Evolutionary conservation across 331 rosid species (phyloP).

Genomic region (Erythrophleum ivorense): DNA sequence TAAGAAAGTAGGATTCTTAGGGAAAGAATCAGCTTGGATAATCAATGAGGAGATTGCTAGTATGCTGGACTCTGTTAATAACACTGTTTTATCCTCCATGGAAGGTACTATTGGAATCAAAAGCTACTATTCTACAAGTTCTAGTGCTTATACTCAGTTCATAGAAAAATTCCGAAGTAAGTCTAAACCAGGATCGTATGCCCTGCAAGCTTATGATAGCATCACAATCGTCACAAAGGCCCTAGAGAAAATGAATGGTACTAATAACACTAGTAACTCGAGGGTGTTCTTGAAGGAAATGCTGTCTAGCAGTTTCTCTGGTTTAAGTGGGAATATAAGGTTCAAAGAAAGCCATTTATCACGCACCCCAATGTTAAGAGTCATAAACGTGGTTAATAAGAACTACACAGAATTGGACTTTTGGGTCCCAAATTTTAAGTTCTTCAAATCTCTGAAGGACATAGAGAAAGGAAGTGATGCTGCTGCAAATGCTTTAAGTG

Average conservation of each 20-base stretch:
- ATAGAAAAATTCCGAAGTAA: conserved; percentile 19
- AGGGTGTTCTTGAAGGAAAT: conserved; percentile 34
- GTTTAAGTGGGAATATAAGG: conserved; percentile 44
- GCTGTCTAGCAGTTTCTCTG: conserved; percentile 41
- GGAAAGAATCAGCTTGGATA: conserved; percentile 62
- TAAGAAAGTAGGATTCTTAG: conserved; percentile 51
- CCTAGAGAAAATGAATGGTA: conserved; percentile 32
- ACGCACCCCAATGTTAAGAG: conserved; percentile 41
- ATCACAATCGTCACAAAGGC: conserved; percentile 47
- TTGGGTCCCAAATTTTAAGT: conserved; percentile 46
- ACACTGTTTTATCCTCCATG: conserved; percentile 52
- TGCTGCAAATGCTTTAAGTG: conserved; percentile 1
- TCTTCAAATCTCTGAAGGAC: conserved; percentile 26
- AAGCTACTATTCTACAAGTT: conserved; percentile 39
- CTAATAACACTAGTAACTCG: conserved; percentile 32
- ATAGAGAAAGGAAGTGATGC: conserved; percentile 25
- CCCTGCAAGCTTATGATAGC: conserved; percentile 64
- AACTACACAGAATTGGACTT: conserved; percentile 36
- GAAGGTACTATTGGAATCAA: conserved; percentile 65
- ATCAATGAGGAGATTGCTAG: conserved; percentile 53
- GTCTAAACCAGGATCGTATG: conserved; percentile 49
- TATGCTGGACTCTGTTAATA: conserved; percentile 42
- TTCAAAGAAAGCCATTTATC: conserved; percentile 43
- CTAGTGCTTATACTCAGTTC: conserved; percentile 44
- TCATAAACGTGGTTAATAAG: conserved; percentile 53